These are phyloP conservation scores for Sabuloglossum arenarium DNA, from an alignment of 495 filamentous ascomycete genomes.

Conservation along the genomic window DNA sequence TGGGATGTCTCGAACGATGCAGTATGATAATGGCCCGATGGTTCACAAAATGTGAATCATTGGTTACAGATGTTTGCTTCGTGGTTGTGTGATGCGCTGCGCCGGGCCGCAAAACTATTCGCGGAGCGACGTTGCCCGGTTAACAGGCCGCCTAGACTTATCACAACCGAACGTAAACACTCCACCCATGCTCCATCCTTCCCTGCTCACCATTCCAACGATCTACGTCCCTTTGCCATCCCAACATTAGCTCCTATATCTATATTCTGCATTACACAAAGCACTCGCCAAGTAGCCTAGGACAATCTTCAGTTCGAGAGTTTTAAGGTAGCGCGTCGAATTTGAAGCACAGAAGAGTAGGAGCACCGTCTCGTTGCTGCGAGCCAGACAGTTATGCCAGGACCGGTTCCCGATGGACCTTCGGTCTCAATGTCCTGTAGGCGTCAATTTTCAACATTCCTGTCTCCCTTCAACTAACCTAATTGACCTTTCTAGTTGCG, in stretches of 20 bases:
- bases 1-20: too few species aligned
- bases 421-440: constrained; percentile 43
- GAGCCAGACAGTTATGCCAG: constrained; percentile 32
- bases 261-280: not conserved
- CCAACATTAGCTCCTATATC: not conserved
- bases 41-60: too few species aligned
- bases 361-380: not conserved
- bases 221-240: not conserved
- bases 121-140: not conserved
- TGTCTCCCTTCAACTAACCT: not conserved
- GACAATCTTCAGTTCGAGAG: not conserved
- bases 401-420: constrained; percentile 34
- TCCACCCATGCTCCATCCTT: not conserved
- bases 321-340: not conserved
- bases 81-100: too few species aligned
- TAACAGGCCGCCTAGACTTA: not conserved
- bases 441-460: constrained; percentile 2
- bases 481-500: constrained; percentile 40
- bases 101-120: too few species aligned
- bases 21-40: too few species aligned
- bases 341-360: not conserved
- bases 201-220: not conserved
- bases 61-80: too few species aligned
- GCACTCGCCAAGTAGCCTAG: not conserved
- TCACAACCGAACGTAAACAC: constrained; percentile 1